phyloP scores from a whole-genome alignment of 139 green algal species.

The Coelastrella sp. region DNA sequence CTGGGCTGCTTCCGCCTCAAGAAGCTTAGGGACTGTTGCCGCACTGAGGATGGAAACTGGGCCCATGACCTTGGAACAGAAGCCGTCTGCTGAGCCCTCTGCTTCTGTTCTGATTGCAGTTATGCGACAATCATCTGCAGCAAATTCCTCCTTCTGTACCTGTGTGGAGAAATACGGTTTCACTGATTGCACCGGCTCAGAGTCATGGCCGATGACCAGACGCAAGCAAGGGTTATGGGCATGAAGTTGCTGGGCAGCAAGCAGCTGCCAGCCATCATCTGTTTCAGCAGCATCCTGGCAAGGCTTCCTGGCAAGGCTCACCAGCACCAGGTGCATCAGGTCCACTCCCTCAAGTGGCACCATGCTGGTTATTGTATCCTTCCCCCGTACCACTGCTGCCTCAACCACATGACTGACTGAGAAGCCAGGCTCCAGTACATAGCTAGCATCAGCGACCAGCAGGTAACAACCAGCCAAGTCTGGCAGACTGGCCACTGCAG shows the following conservation, averaged over 20 bases:
- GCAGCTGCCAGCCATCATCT: neutral
- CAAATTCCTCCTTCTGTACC: slow-evolving; percentile 14
- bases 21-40: neutral
- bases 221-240: too few species aligned
- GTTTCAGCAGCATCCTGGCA: neutral
- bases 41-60: neutral
- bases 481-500: neutral
- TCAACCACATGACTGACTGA: slow-evolving; percentile 14
- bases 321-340: neutral
- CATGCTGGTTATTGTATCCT: slow-evolving; percentile 26
- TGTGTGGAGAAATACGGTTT: neutral
- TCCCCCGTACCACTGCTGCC: slow-evolving; percentile 19
- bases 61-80: neutral
- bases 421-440: slow-evolving; percentile 32
- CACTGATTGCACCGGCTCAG: too few species aligned
- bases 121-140: neutral
- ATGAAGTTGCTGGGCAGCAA: too few species aligned
- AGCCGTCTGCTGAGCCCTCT: slow-evolving; percentile 13
- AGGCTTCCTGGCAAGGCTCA: neutral
- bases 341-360: slow-evolving; percentile 23
- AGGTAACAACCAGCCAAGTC: neutral
- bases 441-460: slow-evolving; percentile 12
- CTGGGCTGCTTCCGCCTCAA: neutral
- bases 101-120: neutral
- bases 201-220: too few species aligned